Base-by-base conservation (phyloP, 108 stramenopile species). In the Skeletonema potamos region DNA sequence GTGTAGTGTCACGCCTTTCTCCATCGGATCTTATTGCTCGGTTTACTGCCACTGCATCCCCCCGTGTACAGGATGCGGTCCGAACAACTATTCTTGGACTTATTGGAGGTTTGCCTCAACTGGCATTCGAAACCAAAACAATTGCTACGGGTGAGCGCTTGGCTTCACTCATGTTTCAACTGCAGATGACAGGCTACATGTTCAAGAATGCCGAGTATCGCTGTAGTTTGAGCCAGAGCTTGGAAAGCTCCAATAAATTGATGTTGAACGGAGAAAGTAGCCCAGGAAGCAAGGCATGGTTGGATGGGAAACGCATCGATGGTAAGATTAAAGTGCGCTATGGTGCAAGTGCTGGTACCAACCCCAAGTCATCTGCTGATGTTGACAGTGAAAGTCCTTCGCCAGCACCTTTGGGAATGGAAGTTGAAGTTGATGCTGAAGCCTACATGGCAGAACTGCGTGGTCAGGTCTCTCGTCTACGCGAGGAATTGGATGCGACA, bases 131-230 rank as follows among this genome's bases (percentile, higher is more conserved):
- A 33, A 96, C 97, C 0, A 88, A 92, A 13, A 92, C 92, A 8
- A 82, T 98, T 33, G 92, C 89, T 6, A 96, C 95, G 0, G 93
- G 94, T 29, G 88, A 93, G 68, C 72, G 90, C 6, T 78, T 98
- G 44, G 97, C 96, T n/a, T 87, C 82, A 65, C 85, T 97, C 44
- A 96, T 98, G 96, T 97, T 97, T 84, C 97, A 77, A 55, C 37
- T 74, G 56, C 97, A 98, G 83, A 97, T 98, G 93, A 98, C 96
- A 15, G 97, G 97, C 30, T 98, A 98, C 68, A 96, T 98, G 96
- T 96, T 97, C 68, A 94, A 96, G 81, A 98, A 98, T 83, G 97
- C 97, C 18, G 96, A 98, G 64, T 97, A 98, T 65, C 76, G 95
- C 6, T 56, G 96, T 1, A 86, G 85, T 54, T 54, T 97, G 36